These are phyloP conservation scores for Claviceps purpurea DNA, from an alignment of 2,329 filamentous ascomycete species.

Conservation along the genomic window DNA sequence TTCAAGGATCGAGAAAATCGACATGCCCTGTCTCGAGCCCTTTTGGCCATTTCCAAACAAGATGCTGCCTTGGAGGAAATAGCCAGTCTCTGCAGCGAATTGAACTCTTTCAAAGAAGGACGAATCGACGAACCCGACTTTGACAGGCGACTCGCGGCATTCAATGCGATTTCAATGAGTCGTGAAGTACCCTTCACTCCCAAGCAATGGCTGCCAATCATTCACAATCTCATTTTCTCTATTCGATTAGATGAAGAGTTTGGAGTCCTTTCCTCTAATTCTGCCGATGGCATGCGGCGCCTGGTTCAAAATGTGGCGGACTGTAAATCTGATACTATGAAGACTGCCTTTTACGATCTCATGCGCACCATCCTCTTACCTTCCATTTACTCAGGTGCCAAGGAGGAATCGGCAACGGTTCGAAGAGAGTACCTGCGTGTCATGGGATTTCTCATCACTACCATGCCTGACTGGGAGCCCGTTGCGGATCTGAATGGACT, in stretches of 20 bases:
- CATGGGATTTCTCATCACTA: conserved; percentile 63
- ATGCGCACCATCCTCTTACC: conserved; percentile 56
- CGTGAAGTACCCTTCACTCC: conserved; percentile 46
- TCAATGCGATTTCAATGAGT: conserved; percentile 54
- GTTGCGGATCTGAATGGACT: conserved; percentile 64
- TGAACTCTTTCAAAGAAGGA: conserved; percentile 65
- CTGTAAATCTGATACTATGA: conserved; percentile 19
- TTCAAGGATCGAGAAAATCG: conserved; percentile 74
- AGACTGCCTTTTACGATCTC: conserved; percentile 39
- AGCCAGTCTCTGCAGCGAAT: conserved; percentile 56
- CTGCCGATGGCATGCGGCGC: conserved; percentile 64
- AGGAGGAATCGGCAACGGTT: conserved; percentile 70
- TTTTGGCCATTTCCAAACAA: conserved; percentile 55
- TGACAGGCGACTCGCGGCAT: conserved; percentile 65
- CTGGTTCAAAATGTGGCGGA: conserved; percentile 54
- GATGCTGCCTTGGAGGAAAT: conserved; percentile 48
- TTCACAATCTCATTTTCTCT: conserved; percentile 83
- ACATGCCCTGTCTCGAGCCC: conserved; percentile 56
- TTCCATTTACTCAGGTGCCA: conserved; percentile 61
- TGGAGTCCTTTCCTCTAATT: conserved; percentile 66
- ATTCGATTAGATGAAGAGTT: conserved; percentile 80
- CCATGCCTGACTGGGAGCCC: conserved; percentile 54
- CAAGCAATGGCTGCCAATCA: conserved; percentile 72
- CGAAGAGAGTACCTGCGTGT: conserved; percentile 70
- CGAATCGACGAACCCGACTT: conserved; percentile 82